Evolutionary conservation across 2,329 filamentous ascomycete genomes (phyloP).

Genomic region (Sporothrix brasiliensis): DNA sequence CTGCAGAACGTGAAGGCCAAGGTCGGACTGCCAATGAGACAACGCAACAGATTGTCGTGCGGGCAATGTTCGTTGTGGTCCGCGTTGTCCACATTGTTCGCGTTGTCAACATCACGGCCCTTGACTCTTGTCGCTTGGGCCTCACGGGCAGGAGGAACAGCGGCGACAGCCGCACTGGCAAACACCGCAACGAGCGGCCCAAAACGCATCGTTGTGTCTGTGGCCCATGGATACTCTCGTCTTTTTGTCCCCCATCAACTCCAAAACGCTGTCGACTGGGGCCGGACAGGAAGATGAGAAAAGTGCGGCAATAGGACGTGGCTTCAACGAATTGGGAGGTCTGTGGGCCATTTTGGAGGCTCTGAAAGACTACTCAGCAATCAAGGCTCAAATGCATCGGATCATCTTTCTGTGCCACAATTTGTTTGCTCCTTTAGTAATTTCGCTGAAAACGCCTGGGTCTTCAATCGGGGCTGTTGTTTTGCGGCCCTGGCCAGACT

Average conservation of each 20-base stretch:
- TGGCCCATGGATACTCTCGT: conserved; percentile 6
- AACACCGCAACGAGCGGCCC: conserved; percentile 29
- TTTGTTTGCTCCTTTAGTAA: no score
- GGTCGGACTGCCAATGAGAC: conserved; percentile 30
- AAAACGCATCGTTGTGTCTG: conserved; percentile 29
- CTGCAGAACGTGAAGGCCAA: conserved; percentile 34
- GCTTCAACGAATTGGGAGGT: neutral
- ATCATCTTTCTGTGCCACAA: neutral
- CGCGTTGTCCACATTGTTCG: neutral
- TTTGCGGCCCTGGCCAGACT: neutral
- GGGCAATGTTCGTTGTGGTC: conserved; percentile 30
- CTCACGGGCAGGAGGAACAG: neutral
- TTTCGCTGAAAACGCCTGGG: neutral
- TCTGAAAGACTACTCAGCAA: neutral
- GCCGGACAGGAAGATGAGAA: neutral
- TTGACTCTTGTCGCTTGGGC: neutral
- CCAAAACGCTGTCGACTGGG: neutral
- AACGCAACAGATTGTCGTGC: conserved; percentile 33
- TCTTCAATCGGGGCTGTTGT: neutral
- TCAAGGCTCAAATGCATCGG: neutral
- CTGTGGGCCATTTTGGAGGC: neutral
- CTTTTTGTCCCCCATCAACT: neutral
- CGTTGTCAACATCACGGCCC: neutral
- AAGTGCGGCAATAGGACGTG: neutral
- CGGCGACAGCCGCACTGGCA: neutral